Evolutionary conservation across 495 filamentous ascomycete genomes (phyloP), one percentile per base, ranked within the genome.

Genomic region (Chaetomidium leptoderma): DNA sequence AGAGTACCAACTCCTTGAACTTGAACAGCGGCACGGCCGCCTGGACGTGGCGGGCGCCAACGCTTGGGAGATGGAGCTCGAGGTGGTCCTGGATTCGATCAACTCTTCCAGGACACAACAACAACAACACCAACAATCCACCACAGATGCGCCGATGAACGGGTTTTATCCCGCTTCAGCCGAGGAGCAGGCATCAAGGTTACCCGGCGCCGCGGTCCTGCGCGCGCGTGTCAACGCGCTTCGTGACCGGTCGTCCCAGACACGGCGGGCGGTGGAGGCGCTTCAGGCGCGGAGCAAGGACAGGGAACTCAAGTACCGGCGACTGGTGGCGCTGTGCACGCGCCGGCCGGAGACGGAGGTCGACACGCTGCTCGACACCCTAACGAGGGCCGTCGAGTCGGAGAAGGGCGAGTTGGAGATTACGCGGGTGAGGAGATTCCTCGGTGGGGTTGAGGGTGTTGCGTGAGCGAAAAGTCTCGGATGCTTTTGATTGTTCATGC

Each of bases 371-470:
- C 60, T 90, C 2, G 82, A 81, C 55, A 78, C 75, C 10, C 67
- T 92, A 27, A 74, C 86, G 40, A 70, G 77, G 46, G 89, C 89
- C 14, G 83, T 92, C 9, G 86, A 90, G 69, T 89, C 85, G 61
- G 89, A 92, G 63, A 77, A 78, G 40, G 80, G 79, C 4, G 85
- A 85, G 43, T 75, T 87, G 4, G 89, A 91, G 64, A 78, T 88
- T 24, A 79, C 79, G 21, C 74, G 89, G 30, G 84, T 92, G 26
- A 74, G 82, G 65, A 81, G 89, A 47, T 91, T 92, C 66, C 69
- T 92, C 58, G 81, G 83, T 24, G 86, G 86, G 53, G 85, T 91
- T 11, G 87, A 88, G 45, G 70, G 70, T 7, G 66, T 53, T 39
- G 46, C 47, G 21, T 58, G 17, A 37, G 16, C 17, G 26, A 33